phyloP scores from a whole-genome alignment of 2,329 filamentous ascomycete species.

The Didymosphaeria variabile region DNA sequence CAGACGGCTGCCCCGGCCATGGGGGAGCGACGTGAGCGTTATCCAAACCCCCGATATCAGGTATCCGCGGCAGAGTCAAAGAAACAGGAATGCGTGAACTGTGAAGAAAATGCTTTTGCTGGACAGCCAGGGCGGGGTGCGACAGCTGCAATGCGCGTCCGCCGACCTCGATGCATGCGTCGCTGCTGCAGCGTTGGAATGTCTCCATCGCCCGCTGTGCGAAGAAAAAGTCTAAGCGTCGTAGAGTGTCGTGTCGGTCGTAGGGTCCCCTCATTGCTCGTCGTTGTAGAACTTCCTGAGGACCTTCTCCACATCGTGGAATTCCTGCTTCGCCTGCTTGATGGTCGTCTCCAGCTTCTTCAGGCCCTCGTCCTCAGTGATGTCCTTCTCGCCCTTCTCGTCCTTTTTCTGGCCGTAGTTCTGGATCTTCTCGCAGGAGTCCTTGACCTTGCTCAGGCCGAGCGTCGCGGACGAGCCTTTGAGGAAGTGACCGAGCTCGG shows the following conservation, averaged over 20 bases:
- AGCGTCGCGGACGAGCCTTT: constrained; percentile 97
- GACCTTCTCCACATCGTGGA: constrained; percentile 73
- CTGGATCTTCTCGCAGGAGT: constrained; percentile 96
- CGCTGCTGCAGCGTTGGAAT: not conserved
- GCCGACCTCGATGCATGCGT: not conserved
- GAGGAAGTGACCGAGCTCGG: constrained; percentile 89
- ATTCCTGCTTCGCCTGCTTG: constrained; percentile 77
- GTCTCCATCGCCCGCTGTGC: not conserved
- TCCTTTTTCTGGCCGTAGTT: constrained; percentile 87
- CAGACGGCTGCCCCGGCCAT: constrained; percentile 3
- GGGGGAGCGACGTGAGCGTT: constrained; percentile 5
- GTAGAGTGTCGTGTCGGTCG: constrained; percentile 3
- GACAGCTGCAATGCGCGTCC: constrained; percentile 8
- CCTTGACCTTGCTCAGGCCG: constrained; percentile 87
- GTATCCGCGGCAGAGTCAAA: constrained; percentile 12
- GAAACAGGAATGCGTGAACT: constrained; percentile 4
- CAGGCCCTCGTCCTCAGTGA: constrained; percentile 72
- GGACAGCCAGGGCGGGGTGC: not conserved
- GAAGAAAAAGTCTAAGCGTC: not conserved
- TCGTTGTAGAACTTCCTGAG: constrained; percentile 77
- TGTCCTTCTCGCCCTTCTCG: constrained; percentile 72
- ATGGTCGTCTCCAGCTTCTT: constrained; percentile 75
- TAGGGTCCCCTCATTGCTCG: constrained; percentile 27
- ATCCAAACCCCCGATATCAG: constrained; percentile 10
- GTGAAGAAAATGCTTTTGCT: constrained; percentile 11